These are phyloP conservation scores for Saccharum officinarum DNA, from an alignment of 176 grass and related monocot genomes.

Conservation along the genomic window DNA sequence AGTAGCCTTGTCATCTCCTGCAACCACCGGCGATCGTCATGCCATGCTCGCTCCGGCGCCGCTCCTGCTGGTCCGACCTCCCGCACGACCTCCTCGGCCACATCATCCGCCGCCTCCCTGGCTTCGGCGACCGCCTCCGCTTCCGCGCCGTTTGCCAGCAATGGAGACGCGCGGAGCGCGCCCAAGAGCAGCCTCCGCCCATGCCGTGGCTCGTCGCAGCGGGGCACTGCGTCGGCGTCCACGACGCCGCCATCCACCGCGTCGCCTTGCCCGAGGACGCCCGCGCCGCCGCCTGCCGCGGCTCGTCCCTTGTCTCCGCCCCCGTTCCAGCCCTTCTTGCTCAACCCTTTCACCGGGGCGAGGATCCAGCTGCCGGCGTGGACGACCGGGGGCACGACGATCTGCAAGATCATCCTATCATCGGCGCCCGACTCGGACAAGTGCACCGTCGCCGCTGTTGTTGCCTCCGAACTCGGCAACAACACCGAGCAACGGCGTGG, in stretches of 20 bases:
- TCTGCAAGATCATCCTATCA: background rate
- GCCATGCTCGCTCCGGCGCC: too few species aligned
- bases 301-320: background rate
- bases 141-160: background rate
- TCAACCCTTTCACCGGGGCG: background rate
- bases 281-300: background rate
- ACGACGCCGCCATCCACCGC: background rate
- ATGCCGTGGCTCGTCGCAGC: background rate
- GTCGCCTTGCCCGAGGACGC: background rate
- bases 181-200: background rate
- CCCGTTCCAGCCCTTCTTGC: background rate
- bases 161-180: background rate
- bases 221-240: background rate
- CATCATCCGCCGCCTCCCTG: background rate
- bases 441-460: background rate
- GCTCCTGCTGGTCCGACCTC: background rate
- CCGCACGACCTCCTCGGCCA: conserved; percentile 7
- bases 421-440: background rate
- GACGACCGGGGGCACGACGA: background rate
- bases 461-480: too few species aligned
- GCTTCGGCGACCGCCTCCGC: background rate
- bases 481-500: too few species aligned
- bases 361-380: background rate
- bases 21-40: too few species aligned
- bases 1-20: too few species aligned